phyloP scores from a whole-genome alignment of 2,329 filamentous ascomycete genomes.

The Botrytis medusae region DNA sequence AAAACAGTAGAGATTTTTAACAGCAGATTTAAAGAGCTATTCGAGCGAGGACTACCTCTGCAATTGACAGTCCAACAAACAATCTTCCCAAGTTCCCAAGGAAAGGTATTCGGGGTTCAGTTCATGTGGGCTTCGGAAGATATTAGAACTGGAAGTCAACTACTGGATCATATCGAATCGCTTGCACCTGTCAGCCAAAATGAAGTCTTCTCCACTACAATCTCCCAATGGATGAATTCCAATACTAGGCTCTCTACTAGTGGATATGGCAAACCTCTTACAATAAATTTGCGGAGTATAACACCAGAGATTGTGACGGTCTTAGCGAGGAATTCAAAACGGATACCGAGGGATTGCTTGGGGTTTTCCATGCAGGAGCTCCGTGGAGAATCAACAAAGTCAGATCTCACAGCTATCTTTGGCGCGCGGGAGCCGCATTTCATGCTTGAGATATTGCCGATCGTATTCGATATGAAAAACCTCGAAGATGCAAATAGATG shows the following conservation, averaged over 20 bases:
- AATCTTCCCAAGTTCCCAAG: conserved; percentile 39
- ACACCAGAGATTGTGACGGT: conserved; percentile 18
- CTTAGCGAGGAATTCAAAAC: conserved; percentile 21
- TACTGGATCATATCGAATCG: conserved; percentile 37
- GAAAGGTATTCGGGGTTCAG: conserved; percentile 34
- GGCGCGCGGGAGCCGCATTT: conserved; percentile 39
- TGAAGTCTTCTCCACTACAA: conserved; percentile 33
- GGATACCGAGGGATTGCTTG: conserved; percentile 35
- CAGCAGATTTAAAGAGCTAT: conserved; percentile 32
- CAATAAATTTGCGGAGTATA: conserved; percentile 23
- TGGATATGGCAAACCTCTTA: conserved; percentile 22
- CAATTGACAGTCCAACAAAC: conserved; percentile 32
- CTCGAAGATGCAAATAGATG: conserved; percentile 35
- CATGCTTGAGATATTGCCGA: conserved; percentile 42
- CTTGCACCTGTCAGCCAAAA: conserved; percentile 37
- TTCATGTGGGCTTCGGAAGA: conserved; percentile 42
- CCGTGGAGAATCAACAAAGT: conserved; percentile 28
- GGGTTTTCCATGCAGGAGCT: conserved; percentile 40
- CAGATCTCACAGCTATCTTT: conserved; percentile 36
- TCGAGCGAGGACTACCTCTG: conserved; percentile 31
- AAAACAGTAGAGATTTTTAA: conserved; percentile 35
- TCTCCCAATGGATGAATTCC: conserved; percentile 30
- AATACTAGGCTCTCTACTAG: conserved; percentile 3
- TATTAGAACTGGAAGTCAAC: conserved; percentile 37
- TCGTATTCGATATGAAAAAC: conserved; percentile 31